Evolutionary conservation across 805 yeast genomes (phyloP), one percentile per base, ranked within the genome.

Genomic region (Candida andamanensis): DNA sequence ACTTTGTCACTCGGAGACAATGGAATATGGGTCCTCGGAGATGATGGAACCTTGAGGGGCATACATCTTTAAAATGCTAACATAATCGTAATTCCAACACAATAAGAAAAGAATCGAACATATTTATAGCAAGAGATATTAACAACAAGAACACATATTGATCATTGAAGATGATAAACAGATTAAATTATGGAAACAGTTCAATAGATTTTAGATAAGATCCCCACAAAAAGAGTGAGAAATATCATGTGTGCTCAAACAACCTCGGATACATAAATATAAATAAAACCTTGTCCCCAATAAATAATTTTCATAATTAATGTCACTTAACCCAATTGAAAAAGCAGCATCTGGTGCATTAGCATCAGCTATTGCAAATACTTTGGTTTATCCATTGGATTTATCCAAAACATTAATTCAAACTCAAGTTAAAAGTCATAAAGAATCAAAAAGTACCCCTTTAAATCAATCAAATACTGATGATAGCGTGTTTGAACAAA

Each of bases 271-370:
- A n/a, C n/a, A n/a, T n/a, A n/a, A n/a, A n/a, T n/a, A n/a, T n/a
- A n/a, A n/a, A n/a, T n/a, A n/a, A n/a, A n/a, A n/a, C n/a, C n/a
- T n/a, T n/a, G n/a, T n/a, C n/a, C n/a, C n/a, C n/a, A n/a, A n/a
- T n/a, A n/a, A n/a, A n/a, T n/a, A n/a, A n/a, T n/a, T n/a, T n/a
- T n/a, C n/a, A n/a, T n/a, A n/a, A n/a, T n/a, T n/a, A 19, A 73
- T 73, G 79, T 62, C 74, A 5, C 67, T 72, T 29, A 50, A 79
- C n/a, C 81, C 85, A 6, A 60, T 85, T 49, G 94, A 85, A 42
- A 76, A 78, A 47, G 95, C 95, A 0, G 69, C 83, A 11, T 77
- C 84, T 30, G 95, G 95, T 0, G 85, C 95, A 0, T 65, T 80
- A 29, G 92, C 94, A 6, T 84, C 94, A 1, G 80, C 79, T 15